phyloP scores from a whole-genome alignment of 2,329 filamentous ascomycete genomes.

The Penicillium rolfsii region DNA sequence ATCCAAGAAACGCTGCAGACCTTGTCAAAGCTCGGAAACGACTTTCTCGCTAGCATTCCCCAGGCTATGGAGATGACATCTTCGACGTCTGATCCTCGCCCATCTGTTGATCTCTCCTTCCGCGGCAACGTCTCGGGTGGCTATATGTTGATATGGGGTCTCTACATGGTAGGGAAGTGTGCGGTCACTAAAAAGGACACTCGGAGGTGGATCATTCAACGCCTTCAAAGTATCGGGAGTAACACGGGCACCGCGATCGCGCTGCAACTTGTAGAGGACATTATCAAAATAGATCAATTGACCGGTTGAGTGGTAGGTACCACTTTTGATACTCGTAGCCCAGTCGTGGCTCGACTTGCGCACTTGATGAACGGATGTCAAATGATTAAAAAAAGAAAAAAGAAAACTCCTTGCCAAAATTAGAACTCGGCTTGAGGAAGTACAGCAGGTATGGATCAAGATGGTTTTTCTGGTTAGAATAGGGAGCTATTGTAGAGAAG shows the following conservation, averaged over 20 bases:
- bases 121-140: constrained; percentile 8
- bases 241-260: constrained; percentile 9
- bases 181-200: constrained; percentile 1
- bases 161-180: constrained; percentile 19
- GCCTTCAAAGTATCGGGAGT: constrained; percentile 6
- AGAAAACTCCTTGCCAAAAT: neutral
- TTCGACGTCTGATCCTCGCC: constrained; percentile 1
- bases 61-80: constrained; percentile 25
- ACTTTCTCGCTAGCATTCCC: constrained; percentile 29
- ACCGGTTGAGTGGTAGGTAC: neutral
- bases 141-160: constrained; percentile 15
- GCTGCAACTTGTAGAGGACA: neutral
- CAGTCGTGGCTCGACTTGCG: neutral
- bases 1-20: constrained; percentile 17
- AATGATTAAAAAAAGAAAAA: too few relatives aligned
- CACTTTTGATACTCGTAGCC: neutral
- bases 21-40: constrained; percentile 17
- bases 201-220: constrained; percentile 10
- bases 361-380: neutral
- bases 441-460: neutral
- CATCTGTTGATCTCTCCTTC: constrained; percentile 1
- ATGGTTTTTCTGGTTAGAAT: too few relatives aligned
- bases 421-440: neutral
- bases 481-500: too few relatives aligned
- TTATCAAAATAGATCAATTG: constrained; percentile 3